Base-by-base conservation (phyloP, 139 green algal genomes). In the Picochlorum sp. region DNA sequence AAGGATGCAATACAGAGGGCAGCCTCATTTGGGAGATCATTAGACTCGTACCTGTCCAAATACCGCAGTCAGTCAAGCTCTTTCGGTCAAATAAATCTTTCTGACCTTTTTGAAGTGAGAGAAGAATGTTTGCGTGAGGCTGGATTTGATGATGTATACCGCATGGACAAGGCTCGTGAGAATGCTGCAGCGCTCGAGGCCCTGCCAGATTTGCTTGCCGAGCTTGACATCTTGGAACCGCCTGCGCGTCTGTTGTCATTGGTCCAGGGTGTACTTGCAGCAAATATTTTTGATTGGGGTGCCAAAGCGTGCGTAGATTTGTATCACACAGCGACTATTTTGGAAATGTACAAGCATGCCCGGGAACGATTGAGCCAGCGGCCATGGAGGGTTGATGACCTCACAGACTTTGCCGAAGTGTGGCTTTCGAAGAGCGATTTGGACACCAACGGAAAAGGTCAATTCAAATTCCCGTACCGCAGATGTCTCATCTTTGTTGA, bases 271-370 rank as follows among this genome's bases (percentile, higher is more conserved):
- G 82, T 88, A 24, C 75, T 97, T 45, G 91, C 94, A 0, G 93
- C 81, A 54, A 98, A 99, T 83, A 97, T 99, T 46, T 99, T 99
- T 70, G 94, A 99, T 82, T 99, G 94, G 94, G 92, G 90, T 1
- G 80, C 84, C 15, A 73, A 84, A 59, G 85, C 82, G 5, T 95
- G 86, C 61, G 88, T 97, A 26, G 82, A 95, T 58, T 80, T 97
- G 24, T 98, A 97, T 77, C 51, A 87, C 62, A 85, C 86, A 49
- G 89, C 89, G 47, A 96, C 89, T 62, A 97, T 98, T 54, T 76
- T 98, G 20, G 91, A 96, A 30, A 97, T 98, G 46, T 98, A 97
- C 75, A 70, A 74, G 3, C 47, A 74, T 37, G 68, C 66, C 16
- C 3, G 64, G 13, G 71, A 68, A 4, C 79, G 81, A 52, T 76